These are phyloP conservation scores for Colletotrichum lentis DNA, from an alignment of 2,329 filamentous ascomycete genomes.

Conservation along the genomic window DNA sequence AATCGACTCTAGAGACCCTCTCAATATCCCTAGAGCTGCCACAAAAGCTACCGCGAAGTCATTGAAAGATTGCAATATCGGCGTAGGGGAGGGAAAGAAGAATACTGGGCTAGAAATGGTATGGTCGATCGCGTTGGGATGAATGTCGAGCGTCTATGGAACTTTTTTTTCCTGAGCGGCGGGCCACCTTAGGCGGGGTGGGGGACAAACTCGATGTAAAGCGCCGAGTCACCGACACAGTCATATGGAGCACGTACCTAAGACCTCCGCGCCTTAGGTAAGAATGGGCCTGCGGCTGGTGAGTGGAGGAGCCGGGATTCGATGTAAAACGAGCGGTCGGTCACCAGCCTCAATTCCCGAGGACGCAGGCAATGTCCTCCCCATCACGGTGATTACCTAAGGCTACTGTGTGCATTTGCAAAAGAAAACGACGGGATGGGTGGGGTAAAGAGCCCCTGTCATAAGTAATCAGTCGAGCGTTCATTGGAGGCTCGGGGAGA, in stretches of 20 bases:
- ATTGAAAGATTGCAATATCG: conserved; percentile 56
- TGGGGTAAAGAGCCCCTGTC: conserved; percentile 17
- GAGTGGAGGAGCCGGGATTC: not conserved
- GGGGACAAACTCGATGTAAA: conserved; percentile 33
- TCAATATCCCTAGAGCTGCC: conserved; percentile 80
- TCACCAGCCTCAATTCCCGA: conserved; percentile 5
- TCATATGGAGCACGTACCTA: conserved; percentile 13
- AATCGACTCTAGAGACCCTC: conserved; percentile 78
- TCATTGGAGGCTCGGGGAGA: conserved; percentile 29
- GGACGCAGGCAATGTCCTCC: not conserved
- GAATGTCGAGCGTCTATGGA: conserved; percentile 18
- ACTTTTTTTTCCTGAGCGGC: conserved; percentile 35
- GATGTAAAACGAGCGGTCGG: not conserved
- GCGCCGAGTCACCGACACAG: conserved; percentile 35
- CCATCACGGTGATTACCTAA: conserved; percentile 28
- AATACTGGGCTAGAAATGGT: conserved; percentile 17
- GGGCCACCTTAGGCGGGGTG: conserved; percentile 37
- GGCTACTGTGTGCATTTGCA: not conserved
- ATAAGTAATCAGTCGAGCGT: conserved; percentile 32
- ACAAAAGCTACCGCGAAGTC: conserved; percentile 73
- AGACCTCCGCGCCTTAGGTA: conserved; percentile 18
- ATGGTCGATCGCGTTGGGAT: conserved; percentile 22
- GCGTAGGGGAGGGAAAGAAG: conserved; percentile 10
- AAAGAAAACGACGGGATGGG: not conserved
- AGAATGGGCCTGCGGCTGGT: conserved; percentile 11